Evolutionary conservation across 1,139 yeast species (phyloP), one percentile per base, ranked within the genome.

Genomic region (Insectozyma bohioensis): DNA sequence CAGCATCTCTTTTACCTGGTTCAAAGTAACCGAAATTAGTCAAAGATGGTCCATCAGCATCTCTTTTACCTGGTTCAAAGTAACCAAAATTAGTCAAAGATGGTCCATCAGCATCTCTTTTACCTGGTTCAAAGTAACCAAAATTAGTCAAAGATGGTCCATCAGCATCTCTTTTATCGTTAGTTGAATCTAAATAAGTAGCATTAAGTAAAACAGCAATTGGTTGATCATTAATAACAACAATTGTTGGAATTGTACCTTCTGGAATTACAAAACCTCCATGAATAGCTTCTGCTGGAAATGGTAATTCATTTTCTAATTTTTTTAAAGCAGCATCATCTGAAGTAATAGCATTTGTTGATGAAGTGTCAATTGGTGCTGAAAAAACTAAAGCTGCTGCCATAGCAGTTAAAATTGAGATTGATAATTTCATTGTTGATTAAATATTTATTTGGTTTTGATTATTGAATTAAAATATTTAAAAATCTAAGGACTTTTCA

Each of bases 11-110:
- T 20, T 35, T 35, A 12, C 20, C 23, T 9, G 31, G 32, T 23
- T 28, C 37, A 22, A 22, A 20, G 18, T 29, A 28, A 18, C 29
- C 29, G n/a, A n/a, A n/a, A n/a, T 20, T 20, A n/a, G 23, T 20
- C 23, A 8, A 20, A 20, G 11, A 8, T 7, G 23, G 11, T 17
- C 8, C 36, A 8, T 19, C 24, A 12, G 35, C 33, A 17, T 39
- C 42, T 34, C 40, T 35, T 23, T 35, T 37, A 9, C 17, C 28
- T 24, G 43, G 43, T 22, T 38, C 35, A 24, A 32, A 40, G 22
- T 26, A 30, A 4, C 34, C 37, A 28, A 32, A 40, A 12, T 19
- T 33, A 13, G 43, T 40, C 33, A 34, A 39, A 7, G 22, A 12
- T 11, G 31, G 18, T 18, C n/a, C 33, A 10, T 11, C 19, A 20